These are phyloP conservation scores for Entomortierella beljakovae DNA, from an alignment of 192 early-diverging fungal species.

Conservation along the genomic window DNA sequence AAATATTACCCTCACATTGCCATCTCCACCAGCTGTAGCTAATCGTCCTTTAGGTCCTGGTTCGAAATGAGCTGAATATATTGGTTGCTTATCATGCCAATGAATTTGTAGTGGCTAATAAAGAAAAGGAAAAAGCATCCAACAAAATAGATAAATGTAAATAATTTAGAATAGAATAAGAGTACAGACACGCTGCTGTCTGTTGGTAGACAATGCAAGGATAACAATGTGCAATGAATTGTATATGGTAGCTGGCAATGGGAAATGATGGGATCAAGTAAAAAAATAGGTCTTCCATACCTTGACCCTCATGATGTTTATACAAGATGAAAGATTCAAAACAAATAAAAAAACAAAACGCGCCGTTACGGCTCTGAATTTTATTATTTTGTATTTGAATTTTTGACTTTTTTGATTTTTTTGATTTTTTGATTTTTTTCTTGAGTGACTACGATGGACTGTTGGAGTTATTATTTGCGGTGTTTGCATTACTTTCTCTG, in stretches of 20 bases:
- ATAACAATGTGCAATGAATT: no score
- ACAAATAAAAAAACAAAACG: constrained; percentile 12
- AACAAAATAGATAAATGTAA: no score
- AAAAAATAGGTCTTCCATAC: no score
- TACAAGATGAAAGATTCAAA: constrained; percentile 7
- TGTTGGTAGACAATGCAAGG: no score
- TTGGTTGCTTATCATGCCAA: constrained; percentile 93
- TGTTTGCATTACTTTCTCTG: constrained; percentile 64
- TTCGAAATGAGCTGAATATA: constrained; percentile 95
- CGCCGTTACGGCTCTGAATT: background rate
- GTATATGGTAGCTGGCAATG: no score
- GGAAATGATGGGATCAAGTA: background rate
- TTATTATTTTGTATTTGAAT: background rate
- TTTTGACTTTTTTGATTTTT: background rate
- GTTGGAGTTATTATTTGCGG: constrained; percentile 10
- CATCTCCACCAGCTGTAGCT: constrained; percentile 92
- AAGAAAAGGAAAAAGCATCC: no score
- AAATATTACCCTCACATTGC: constrained; percentile 82
- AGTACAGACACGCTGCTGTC: no score
- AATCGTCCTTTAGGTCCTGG: constrained; percentile 69
- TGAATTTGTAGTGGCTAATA: constrained; percentile 89
- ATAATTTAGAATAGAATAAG: no score
- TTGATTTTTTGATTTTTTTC: constrained; percentile 8
- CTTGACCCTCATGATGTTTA: constrained; percentile 28
- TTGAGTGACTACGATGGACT: constrained; percentile 6